Percentiles rank a stretch among this genome's conserved stretches.
Evolutionary conservation across 2,329 filamentous ascomycete species (phyloP).

Genomic region (Pestalotiopsis sp.): DNA sequence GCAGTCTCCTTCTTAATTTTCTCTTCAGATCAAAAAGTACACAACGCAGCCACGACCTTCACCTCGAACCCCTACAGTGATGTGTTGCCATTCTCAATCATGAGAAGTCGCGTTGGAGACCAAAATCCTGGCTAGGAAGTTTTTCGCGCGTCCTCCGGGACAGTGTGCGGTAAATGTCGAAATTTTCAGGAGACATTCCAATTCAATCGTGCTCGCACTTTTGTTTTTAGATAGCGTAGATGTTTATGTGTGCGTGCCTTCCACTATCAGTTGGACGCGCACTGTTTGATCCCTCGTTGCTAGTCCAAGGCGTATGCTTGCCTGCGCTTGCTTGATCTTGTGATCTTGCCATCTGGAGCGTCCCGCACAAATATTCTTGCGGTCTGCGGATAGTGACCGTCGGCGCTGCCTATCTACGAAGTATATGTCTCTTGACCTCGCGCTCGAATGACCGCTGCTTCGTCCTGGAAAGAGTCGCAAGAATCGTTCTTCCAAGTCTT

Average conservation of each 20-base stretch:
- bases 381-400: background rate
- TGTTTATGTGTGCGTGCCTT: background rate
- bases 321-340: background rate
- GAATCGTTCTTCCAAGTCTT: background rate
- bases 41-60: constrained; percentile 65
- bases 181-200: constrained; percentile 52
- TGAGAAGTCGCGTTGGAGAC: constrained; percentile 58
- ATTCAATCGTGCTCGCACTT: background rate
- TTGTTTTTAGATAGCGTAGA: background rate
- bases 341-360: background rate
- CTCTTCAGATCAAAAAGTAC: constrained; percentile 63
- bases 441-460: no score
- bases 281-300: background rate
- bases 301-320: background rate
- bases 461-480: background rate
- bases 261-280: background rate
- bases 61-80: constrained; percentile 58
- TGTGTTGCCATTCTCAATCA: constrained; percentile 57
- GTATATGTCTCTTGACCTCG: no score
- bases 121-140: constrained; percentile 65
- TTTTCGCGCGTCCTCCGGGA: constrained; percentile 46
- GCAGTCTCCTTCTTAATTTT: constrained; percentile 35
- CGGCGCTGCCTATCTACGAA: no score
- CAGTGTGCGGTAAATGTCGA: constrained; percentile 59
- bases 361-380: background rate